phyloP scores from a whole-genome alignment of 768 basidiomycete genomes.

The Lactarius sp. region DNA sequence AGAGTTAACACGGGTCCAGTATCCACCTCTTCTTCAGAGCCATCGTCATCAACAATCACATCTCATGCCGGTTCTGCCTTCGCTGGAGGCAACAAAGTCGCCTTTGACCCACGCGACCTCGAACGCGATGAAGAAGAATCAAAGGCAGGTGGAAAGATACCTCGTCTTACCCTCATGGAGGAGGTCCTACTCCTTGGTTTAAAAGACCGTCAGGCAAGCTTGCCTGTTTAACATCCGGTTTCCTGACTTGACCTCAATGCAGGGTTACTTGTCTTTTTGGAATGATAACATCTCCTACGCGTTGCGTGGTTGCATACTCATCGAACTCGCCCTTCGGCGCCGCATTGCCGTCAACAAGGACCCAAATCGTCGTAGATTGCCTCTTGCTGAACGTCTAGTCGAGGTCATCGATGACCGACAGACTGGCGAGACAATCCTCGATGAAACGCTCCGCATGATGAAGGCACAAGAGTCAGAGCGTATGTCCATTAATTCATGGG shows the following conservation, averaged over 20 bases:
- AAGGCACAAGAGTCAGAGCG: slow-evolving; percentile 70
- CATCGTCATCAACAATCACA: slow-evolving; percentile 31
- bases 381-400: slow-evolving; percentile 75
- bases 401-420: slow-evolving; percentile 90
- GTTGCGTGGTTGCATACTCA: slow-evolving; percentile 94
- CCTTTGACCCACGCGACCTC: slow-evolving; percentile 90
- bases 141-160: slow-evolving; percentile 67
- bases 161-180: slow-evolving; percentile 91
- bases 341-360: slow-evolving; percentile 90
- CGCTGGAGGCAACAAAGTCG: slow-evolving; percentile 82
- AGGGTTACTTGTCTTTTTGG: slow-evolving; percentile 98
- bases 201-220: slow-evolving; percentile 89
- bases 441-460: slow-evolving; percentile 96
- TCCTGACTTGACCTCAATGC: slow-evolving; percentile 16
- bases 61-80: slow-evolving; percentile 76
- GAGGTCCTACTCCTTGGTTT: slow-evolving; percentile 90
- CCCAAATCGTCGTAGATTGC: slow-evolving; percentile 64
- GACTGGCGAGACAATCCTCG: slow-evolving; percentile 94
- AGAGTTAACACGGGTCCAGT: slow-evolving; percentile 44
- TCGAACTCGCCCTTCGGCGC: slow-evolving; percentile 92
- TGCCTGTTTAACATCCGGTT: not conserved
- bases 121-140: slow-evolving; percentile 62
- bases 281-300: slow-evolving; percentile 99
- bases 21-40: slow-evolving; percentile 35
- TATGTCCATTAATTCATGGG: slow-evolving; percentile 86